Percentiles rank a stretch among this genome's conserved stretches.
These are phyloP conservation scores for Physocladia obscura DNA, from an alignment of 192 early-diverging fungal genomes.

Conservation along the genomic window DNA sequence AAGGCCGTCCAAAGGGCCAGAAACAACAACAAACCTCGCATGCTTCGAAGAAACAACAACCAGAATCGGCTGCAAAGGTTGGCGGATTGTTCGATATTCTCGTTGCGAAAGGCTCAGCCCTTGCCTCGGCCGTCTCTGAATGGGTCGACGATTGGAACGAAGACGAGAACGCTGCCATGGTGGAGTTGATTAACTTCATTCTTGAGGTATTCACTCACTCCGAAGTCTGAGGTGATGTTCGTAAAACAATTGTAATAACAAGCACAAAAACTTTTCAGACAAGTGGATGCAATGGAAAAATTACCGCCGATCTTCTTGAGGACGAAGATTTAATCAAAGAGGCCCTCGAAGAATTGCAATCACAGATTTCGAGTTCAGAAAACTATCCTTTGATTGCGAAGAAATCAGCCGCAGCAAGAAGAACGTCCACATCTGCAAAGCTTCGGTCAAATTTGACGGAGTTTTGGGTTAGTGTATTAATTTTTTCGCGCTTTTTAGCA, in stretches of 20 bases:
- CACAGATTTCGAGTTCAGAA: slow-evolving; percentile 41
- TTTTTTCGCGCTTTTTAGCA: too few species aligned
- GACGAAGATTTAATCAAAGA: slow-evolving; percentile 59
- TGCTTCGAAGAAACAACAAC: neutral
- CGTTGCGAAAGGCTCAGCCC: slow-evolving; percentile 26
- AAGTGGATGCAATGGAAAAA: slow-evolving; percentile 53
- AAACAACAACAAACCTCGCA: neutral
- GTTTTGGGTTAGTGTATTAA: too few species aligned
- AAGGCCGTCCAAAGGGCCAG: too few species aligned
- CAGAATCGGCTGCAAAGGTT: too few species aligned
- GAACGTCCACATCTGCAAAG: slow-evolving; percentile 2
- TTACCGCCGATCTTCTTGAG: slow-evolving; percentile 45
- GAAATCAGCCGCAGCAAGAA: slow-evolving; percentile 38
- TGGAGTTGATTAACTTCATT: slow-evolving; percentile 75
- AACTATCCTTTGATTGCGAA: slow-evolving; percentile 80
- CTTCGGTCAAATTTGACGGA: slow-evolving; percentile 65
- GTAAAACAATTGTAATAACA: too few species aligned
- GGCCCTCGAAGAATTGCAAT: slow-evolving; percentile 62
- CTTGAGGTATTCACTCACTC: slow-evolving; percentile 45
- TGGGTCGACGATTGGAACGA: slow-evolving; percentile 71
- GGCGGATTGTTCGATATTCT: slow-evolving; percentile 27
- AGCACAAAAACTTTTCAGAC: slow-evolving; percentile 39
- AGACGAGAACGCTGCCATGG: slow-evolving; percentile 54
- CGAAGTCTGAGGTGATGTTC: neutral
- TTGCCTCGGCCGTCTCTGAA: slow-evolving; percentile 64